phyloP scores from a whole-genome alignment of 2,329 filamentous ascomycete species.

The Acephala macrosclerotiorum region DNA sequence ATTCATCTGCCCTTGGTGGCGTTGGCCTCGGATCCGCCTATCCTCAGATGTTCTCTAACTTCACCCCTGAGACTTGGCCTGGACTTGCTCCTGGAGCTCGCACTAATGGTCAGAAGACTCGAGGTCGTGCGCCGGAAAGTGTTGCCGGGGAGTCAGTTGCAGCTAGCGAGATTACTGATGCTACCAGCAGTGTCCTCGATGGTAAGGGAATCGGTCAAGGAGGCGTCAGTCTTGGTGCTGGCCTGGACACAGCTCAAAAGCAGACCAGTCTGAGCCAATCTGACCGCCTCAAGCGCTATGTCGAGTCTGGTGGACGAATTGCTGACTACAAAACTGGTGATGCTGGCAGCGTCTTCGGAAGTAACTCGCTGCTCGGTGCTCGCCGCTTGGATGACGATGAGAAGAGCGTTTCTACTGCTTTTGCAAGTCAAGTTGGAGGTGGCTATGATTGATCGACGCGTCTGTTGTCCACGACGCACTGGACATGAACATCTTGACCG shows the following conservation, averaged over 20 bases:
- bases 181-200: conserved; percentile 78
- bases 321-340: conserved; percentile 61
- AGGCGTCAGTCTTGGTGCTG: conserved; percentile 84
- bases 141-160: conserved; percentile 92
- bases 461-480: conserved; percentile 18
- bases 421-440: conserved; percentile 87
- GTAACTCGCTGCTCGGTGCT: conserved; percentile 55
- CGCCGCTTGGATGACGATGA: conserved; percentile 83
- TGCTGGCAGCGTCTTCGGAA: conserved; percentile 70
- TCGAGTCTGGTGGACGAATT: conserved; percentile 81
- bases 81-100: conserved; percentile 74
- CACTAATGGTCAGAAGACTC: conserved; percentile 68
- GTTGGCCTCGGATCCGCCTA: conserved; percentile 82
- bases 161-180: conserved; percentile 88
- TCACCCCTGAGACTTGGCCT: conserved; percentile 87
- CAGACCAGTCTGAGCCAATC: conserved; percentile 79
- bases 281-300: conserved; percentile 92
- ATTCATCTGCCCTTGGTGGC: conserved; percentile 88
- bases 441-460: conserved; percentile 46
- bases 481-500: conserved; percentile 29
- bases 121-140: conserved; percentile 75
- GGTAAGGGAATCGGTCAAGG: conserved; percentile 81
- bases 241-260: conserved; percentile 78
- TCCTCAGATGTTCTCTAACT: conserved; percentile 94
- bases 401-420: conserved; percentile 94